A percentile compares a stretch with the other conserved stretches of the same genome.
Conservation (phyloP, 2,329 filamentous ascomycete species). For the Verticillium nubilum region DNA sequence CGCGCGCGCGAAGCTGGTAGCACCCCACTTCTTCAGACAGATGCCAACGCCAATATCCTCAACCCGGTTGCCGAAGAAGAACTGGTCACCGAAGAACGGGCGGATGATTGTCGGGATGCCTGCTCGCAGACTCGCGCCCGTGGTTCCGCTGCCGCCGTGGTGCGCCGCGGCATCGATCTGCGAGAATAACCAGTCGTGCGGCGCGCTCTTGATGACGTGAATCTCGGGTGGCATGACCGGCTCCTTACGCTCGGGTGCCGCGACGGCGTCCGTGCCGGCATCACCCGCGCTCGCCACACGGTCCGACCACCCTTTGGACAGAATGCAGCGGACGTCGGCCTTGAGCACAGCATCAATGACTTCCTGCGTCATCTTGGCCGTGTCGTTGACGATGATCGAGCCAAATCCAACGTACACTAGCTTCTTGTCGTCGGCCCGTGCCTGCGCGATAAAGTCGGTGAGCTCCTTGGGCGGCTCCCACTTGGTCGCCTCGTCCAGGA, state of each 20-base stretch:
- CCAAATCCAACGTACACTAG: constrained; percentile 96
- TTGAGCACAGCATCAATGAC: constrained; percentile 87
- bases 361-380: constrained; percentile 82
- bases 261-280: constrained; percentile 30
- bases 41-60: constrained; percentile 93
- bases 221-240: constrained; percentile 73
- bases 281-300: constrained; percentile 34
- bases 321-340: constrained; percentile 87
- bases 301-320: constrained; percentile 97
- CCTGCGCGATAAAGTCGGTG: constrained; percentile 74
- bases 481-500: constrained; percentile 67
- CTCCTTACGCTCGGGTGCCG: constrained; percentile 50
- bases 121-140: constrained; percentile 83
- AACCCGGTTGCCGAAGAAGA: constrained; percentile 86
- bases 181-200: constrained; percentile 93
- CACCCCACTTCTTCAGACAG: constrained; percentile 82
- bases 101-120: constrained; percentile 92
- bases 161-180: constrained; percentile 94
- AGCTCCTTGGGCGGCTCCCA: constrained; percentile 76
- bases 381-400: constrained; percentile 89
- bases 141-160: constrained; percentile 92
- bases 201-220: constrained; percentile 80
- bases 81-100: constrained; percentile 97
- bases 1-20: constrained; percentile 77
- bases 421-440: constrained; percentile 77